Conservation (phyloP, 2,329 filamentous ascomycete species). For the Aspergillus sp. region DNA sequence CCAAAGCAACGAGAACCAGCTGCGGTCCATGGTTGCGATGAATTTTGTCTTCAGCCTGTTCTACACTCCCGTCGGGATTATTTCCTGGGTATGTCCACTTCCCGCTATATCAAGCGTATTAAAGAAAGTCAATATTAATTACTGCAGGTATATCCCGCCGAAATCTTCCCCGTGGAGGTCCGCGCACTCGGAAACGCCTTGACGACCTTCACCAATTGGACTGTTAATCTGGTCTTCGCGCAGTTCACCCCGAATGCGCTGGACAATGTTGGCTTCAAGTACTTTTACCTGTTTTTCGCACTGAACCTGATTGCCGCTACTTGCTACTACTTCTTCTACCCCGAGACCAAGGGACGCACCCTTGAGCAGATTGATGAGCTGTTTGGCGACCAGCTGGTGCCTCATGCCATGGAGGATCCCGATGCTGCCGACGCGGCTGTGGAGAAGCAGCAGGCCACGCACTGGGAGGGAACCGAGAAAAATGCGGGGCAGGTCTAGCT, state of each 20-base stretch:
- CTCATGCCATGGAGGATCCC: constrained; percentile 5
- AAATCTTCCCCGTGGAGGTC: constrained; percentile 48
- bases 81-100: constrained; percentile 39
- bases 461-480: background rate
- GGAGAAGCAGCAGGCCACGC: constrained; percentile 3
- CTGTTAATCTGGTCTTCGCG: constrained; percentile 49
- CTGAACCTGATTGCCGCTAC: constrained; percentile 48
- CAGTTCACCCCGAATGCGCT: constrained; percentile 51
- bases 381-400: constrained; percentile 10
- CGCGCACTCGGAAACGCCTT: constrained; percentile 45
- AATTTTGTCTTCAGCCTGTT: constrained; percentile 50
- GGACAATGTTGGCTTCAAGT: constrained; percentile 45
- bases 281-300: constrained; percentile 52
- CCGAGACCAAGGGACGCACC: constrained; percentile 7
- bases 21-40: constrained; percentile 49
- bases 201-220: constrained; percentile 50
- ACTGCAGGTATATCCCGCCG: constrained; percentile 41
- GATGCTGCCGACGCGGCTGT: constrained; percentile 2
- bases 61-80: constrained; percentile 46
- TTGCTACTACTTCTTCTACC: constrained; percentile 10
- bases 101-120: background rate
- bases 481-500: background rate
- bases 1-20: constrained; percentile 32
- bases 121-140: too few species aligned
- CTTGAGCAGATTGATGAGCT: constrained; percentile 9